Conservation (phyloP, 495 filamentous ascomycete species). For the Annulohypoxylon maeteangense region DNA sequence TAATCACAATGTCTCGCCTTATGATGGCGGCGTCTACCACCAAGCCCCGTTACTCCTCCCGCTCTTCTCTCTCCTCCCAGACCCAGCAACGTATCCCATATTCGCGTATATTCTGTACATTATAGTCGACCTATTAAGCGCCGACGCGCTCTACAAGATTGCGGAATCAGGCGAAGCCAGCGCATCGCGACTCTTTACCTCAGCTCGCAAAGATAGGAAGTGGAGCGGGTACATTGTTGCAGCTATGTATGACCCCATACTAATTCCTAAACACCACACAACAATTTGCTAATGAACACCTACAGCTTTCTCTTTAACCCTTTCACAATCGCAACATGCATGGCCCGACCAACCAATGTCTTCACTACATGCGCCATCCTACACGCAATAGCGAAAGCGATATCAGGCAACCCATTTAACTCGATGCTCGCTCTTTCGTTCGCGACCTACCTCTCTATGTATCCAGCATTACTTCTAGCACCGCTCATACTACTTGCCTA, state of each 20-base stretch:
- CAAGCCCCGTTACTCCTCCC: conserved; percentile 94
- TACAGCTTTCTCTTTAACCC: conserved; percentile 90
- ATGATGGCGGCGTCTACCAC: conserved; percentile 97
- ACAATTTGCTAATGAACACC: conserved; percentile 17
- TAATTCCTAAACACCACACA: neutral
- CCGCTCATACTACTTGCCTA: conserved; percentile 85
- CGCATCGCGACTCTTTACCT: conserved; percentile 76
- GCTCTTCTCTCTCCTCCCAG: conserved; percentile 86
- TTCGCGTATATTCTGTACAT: conserved; percentile 85
- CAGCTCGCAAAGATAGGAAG: conserved; percentile 77
- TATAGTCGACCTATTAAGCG: conserved; percentile 81
- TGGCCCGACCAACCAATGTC: conserved; percentile 90
- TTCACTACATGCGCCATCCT: conserved; percentile 92
- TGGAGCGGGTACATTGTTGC: conserved; percentile 82
- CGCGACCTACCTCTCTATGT: conserved; percentile 90
- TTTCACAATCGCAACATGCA: conserved; percentile 90
- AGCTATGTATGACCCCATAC: conserved; percentile 68
- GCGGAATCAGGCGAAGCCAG: conserved; percentile 83
- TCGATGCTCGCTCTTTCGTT: conserved; percentile 88
- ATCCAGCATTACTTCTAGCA: conserved; percentile 85
- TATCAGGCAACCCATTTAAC: conserved; percentile 75
- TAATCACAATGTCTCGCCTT: conserved; percentile 94
- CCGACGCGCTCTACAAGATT: conserved; percentile 82
- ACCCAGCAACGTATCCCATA: conserved; percentile 69
- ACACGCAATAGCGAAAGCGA: conserved; percentile 83